Evolutionary conservation across 768 basidiomycete species (phyloP).

Genomic region (Xerocomellus amylosporus): DNA sequence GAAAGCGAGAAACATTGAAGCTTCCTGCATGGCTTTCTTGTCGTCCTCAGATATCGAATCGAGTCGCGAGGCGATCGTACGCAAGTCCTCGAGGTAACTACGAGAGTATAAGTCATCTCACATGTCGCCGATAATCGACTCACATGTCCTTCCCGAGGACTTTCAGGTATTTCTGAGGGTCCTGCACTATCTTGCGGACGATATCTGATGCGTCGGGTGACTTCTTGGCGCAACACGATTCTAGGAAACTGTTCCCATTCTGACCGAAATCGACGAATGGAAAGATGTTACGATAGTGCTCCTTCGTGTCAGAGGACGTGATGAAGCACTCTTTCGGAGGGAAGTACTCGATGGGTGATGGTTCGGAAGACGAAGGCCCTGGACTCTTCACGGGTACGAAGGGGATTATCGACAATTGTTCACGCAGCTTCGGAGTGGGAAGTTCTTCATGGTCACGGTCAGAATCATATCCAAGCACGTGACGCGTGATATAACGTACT

Average conservation of each 20-base stretch:
- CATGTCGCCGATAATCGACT: not conserved
- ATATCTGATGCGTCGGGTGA: conserved; percentile 15
- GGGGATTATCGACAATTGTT: conserved; percentile 3
- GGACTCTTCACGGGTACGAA: conserved; percentile 11
- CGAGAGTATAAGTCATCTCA: not conserved
- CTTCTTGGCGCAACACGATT: conserved; percentile 11
- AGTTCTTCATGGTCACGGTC: conserved; percentile 2
- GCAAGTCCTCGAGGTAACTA: conserved; percentile 16
- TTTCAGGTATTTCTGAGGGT: conserved; percentile 5
- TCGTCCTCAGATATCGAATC: conserved; percentile 11
- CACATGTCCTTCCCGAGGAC: conserved; percentile 1
- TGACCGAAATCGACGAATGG: conserved; percentile 14
- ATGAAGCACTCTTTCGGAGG: conserved; percentile 17
- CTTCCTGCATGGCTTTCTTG: conserved; percentile 7
- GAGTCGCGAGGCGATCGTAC: conserved; percentile 8
- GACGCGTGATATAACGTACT: conserved; percentile 1
- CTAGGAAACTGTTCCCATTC: conserved; percentile 14
- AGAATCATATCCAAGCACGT: not conserved
- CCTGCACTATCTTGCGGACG: conserved; percentile 5
- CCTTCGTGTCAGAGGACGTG: not conserved
- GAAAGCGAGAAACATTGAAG: conserved; percentile 9
- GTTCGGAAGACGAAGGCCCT: not conserved
- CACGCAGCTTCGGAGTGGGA: conserved; percentile 2
- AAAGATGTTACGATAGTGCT: conserved; percentile 9
- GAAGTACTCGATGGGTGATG: not conserved